phyloP scores from a whole-genome alignment of 306 rosid species.

The Lathyrus sativus region DNA sequence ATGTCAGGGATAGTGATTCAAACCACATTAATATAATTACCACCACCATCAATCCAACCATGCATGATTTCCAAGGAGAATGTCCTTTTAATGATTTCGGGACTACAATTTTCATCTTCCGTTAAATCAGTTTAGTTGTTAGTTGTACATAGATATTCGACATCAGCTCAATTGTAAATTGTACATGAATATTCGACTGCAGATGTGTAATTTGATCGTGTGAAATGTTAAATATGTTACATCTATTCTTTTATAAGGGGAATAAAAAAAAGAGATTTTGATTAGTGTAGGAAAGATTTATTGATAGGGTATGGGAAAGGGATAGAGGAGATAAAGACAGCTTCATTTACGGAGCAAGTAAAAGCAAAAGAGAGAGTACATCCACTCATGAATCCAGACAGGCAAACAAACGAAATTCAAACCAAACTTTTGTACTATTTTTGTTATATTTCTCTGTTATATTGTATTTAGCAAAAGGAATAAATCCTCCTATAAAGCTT shows the following conservation, averaged over 20 bases:
- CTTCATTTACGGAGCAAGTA: slow-evolving; percentile 56
- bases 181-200: too few relatives aligned
- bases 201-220: too few relatives aligned
- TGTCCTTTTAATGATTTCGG: slow-evolving; percentile 35
- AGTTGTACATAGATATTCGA: too few relatives aligned
- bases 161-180: too few relatives aligned
- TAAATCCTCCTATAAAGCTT: slow-evolving; percentile 34
- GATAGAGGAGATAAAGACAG: slow-evolving; percentile 54
- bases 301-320: slow-evolving; percentile 48
- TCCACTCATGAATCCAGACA: slow-evolving; percentile 41
- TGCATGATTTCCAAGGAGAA: slow-evolving; percentile 41
- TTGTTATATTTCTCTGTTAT: slow-evolving; percentile 34
- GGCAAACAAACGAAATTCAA: slow-evolving; percentile 22
- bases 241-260: slow-evolving; percentile 37
- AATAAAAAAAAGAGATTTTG: slow-evolving; percentile 46
- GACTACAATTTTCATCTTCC: slow-evolving; percentile 7
- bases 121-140: not conserved
- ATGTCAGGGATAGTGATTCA: slow-evolving; percentile 40
- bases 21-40: not conserved
- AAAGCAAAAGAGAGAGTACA: slow-evolving; percentile 39
- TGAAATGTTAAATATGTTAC: not conserved
- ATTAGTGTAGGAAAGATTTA: slow-evolving; percentile 53
- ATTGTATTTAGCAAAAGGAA: slow-evolving; percentile 38
- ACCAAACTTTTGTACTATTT: slow-evolving; percentile 32
- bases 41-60: not conserved